Base-by-base conservation (phyloP, 2,329 filamentous ascomycete genomes). In the Aspergillus flavus region DNA sequence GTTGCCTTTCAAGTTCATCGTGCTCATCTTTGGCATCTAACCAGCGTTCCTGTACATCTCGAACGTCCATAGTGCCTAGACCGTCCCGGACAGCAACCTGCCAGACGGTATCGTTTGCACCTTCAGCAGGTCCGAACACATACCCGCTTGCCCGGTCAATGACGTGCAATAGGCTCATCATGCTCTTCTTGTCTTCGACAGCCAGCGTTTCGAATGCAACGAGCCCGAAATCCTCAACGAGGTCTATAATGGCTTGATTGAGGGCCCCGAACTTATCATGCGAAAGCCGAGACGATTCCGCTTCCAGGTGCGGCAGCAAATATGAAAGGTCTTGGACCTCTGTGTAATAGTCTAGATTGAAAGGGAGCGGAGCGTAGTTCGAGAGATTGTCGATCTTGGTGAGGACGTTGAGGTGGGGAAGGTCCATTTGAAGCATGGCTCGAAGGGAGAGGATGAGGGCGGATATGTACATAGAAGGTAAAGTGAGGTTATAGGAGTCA, bases 351-450 rank as follows among this genome's bases (percentile, higher is more conserved):
- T 97, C 94, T 64, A 99, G 88, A 72, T 97, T 97, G 83, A 99
- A 97, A 0, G 94, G 93, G 0, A 99, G 84, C 30, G 92, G 87
- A 54, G 92, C 90, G 74, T 97, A 97, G 58, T 90, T 88, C 41
- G 89, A 83, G 59, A 99, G 84, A 75, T 97, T 97, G 80, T 99
- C 95, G 80, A 99, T 96, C 81, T 99, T 99, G 62, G 94, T 97
- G 30, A 99, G 86, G 66, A 99, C 92, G 74, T 99, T 99, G 69
- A 99, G 84, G 75, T 97, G 93, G 0, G 95, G 93, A 65, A 98
- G 91, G 74, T 98, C 95, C 86, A 99, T 94, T 80, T 98, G 95
- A 59, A 99, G 88, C 94, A 99, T 99, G 71, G 93, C 94, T 68
- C 95, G 91, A 67, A 99, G 87, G 61, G 93, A 94, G 28, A 99